Conservation (phyloP, 139 green algal species). For the Pseudopediastrum boryanum region DNA sequence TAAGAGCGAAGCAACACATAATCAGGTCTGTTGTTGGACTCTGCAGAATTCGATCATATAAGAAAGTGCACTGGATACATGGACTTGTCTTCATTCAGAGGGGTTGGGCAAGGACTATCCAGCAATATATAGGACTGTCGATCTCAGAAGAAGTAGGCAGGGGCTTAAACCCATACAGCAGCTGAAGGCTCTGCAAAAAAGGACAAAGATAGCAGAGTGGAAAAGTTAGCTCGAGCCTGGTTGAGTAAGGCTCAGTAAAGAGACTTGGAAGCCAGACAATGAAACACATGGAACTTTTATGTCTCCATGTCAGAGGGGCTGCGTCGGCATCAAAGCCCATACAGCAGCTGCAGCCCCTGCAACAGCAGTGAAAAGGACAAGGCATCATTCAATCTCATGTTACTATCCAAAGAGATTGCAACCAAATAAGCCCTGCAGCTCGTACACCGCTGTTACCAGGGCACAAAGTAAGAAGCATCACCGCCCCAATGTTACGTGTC, state of each 20-base stretch:
- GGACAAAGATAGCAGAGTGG: neutral
- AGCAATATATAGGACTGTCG: conserved; percentile 14
- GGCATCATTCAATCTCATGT: too few relatives aligned
- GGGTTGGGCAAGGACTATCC: neutral
- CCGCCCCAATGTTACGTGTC: too few relatives aligned
- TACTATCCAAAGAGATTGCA: too few relatives aligned
- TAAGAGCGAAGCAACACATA: neutral
- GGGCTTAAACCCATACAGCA: neutral
- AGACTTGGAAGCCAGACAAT: too few relatives aligned
- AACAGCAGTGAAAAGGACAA: neutral
- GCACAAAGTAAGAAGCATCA: too few relatives aligned
- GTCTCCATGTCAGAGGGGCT: conserved; percentile 47
- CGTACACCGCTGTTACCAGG: too few relatives aligned
- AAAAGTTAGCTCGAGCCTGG: neutral
- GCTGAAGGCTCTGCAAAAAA: neutral
- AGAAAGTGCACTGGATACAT: neutral
- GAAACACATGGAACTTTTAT: too few relatives aligned
- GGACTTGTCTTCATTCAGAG: neutral
- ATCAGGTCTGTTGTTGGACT: neutral
- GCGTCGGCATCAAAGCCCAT: conserved; percentile 27
- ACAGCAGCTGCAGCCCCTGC: conserved; percentile 2
- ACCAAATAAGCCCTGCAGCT: too few relatives aligned
- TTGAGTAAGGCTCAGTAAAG: too few relatives aligned
- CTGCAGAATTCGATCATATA: neutral
- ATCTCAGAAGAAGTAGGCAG: conserved; percentile 49